Base-by-base conservation (phyloP, 768 basidiomycete genomes). In the Calocybe gangraenosa region DNA sequence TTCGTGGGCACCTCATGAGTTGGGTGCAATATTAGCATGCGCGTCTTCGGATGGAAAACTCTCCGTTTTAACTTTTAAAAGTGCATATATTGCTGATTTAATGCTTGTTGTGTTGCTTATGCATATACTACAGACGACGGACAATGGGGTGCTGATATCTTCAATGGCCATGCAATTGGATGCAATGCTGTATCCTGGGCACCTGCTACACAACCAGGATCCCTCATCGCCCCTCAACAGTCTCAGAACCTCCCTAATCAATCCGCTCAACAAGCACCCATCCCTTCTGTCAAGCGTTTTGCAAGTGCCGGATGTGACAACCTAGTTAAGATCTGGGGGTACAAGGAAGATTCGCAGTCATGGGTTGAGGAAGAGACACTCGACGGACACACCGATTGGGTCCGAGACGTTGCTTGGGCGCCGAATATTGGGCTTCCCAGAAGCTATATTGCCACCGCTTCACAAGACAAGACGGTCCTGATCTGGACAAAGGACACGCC, bases 161-260 rank as follows among this genome's bases (percentile, higher is more conserved):
- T 97, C 71, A 87, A 89, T 30, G 96, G 88, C 0, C 95, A 99
- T 60, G 89, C 92, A 0, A 94, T 94, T 41, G 93, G 94, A 19
- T 96, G 92, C 64, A 98, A 97, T 59, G 90, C 94, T 42, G 88
- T 98, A 38, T 94, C 93, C 5, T 99, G 96, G 96, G 92, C 93
- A 0, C 95, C 96, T 1, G 91, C 93, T 31, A 81, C 83, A 35
- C 78, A 87, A 25, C 87, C 92, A 3, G 91, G 90, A 28, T 87
- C 87, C 10, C 80, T 94, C 45, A 87, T 91, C 51, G 77, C 80
- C 1, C 84, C 87, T 4, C 78, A 80, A 55, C 77, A 74, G 52
- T 62, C 61, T 8, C 67, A 71, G 42, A 55, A 77, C 48, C 63
- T 69, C 14, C 74, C 78, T 1, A 74, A 70, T 15, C 75, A 75